Conservation (phyloP, 2,329 filamentous ascomycete species). For the Mycosphaerella arachidis region DNA sequence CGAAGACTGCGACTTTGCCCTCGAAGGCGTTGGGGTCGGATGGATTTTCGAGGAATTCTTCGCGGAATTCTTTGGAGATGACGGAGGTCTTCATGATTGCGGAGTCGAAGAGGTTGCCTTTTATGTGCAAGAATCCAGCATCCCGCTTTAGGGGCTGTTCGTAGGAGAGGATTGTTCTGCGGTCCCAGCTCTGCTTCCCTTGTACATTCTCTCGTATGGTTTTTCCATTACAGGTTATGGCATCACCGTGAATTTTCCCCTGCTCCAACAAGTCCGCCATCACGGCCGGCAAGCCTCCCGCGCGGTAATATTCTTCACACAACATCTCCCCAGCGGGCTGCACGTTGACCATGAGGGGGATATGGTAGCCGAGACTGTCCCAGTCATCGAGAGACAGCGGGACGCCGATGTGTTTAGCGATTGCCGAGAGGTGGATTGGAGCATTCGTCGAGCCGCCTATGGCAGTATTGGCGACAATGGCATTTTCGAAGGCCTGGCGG, state of each 20-base stretch:
- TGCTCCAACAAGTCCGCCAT: slow-evolving; percentile 51
- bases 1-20: slow-evolving; percentile 27
- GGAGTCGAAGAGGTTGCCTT: slow-evolving; percentile 30
- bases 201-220: slow-evolving; percentile 42
- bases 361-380: slow-evolving; percentile 47
- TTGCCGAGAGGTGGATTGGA: slow-evolving; percentile 52
- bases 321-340: slow-evolving; percentile 52
- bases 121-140: slow-evolving; percentile 45
- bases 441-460: slow-evolving; percentile 56
- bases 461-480: slow-evolving; percentile 51
- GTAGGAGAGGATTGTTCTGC: slow-evolving; percentile 45
- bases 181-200: slow-evolving; percentile 48
- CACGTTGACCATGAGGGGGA: slow-evolving; percentile 53
- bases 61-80: slow-evolving; percentile 25
- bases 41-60: slow-evolving; percentile 26
- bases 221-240: slow-evolving; percentile 46
- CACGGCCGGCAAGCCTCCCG: slow-evolving; percentile 51
- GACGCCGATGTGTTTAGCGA: slow-evolving; percentile 53
- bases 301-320: slow-evolving; percentile 52
- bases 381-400: slow-evolving; percentile 50
- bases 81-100: slow-evolving; percentile 32
- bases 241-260: slow-evolving; percentile 42
- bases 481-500: slow-evolving; percentile 53
- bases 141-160: slow-evolving; percentile 45
- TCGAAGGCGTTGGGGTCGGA: slow-evolving; percentile 29